Conservation (phyloP, 305 asterid species). For the Fraxinus nigra region DNA sequence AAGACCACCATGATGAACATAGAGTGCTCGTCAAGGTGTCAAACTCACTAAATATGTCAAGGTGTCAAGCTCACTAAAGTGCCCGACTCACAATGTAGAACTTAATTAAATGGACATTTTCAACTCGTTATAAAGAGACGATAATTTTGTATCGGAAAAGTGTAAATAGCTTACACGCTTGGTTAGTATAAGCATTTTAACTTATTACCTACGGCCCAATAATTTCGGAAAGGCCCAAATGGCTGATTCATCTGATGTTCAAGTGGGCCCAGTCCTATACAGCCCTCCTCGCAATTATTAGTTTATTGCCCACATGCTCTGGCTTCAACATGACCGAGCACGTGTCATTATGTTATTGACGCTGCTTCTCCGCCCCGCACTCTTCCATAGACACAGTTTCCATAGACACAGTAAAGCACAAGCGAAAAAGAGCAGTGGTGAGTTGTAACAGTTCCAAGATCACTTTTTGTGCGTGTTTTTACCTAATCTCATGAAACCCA, state of each 20-base stretch:
- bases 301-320: neutral
- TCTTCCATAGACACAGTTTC: neutral
- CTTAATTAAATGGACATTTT: too few species aligned
- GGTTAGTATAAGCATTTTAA: too few species aligned
- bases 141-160: too few species aligned
- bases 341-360: neutral
- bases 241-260: neutral
- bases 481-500: neutral
- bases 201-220: too few species aligned
- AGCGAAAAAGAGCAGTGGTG: neutral
- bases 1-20: too few species aligned
- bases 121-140: too few species aligned
- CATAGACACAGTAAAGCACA: neutral
- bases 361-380: slow-evolving; percentile 21
- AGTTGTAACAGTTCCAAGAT: neutral
- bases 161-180: too few species aligned
- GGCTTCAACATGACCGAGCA: neutral
- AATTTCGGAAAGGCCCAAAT: too few species aligned
- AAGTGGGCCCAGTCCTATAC: neutral
- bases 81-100: too few species aligned
- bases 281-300: neutral
- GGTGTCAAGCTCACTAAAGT: too few species aligned
- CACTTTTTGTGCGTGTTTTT: slow-evolving; percentile 10
- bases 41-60: too few species aligned
- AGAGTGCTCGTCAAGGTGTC: too few species aligned